Conservation (phyloP, 2,329 filamentous ascomycete genomes). For the Sclerotinia minor region DNA sequence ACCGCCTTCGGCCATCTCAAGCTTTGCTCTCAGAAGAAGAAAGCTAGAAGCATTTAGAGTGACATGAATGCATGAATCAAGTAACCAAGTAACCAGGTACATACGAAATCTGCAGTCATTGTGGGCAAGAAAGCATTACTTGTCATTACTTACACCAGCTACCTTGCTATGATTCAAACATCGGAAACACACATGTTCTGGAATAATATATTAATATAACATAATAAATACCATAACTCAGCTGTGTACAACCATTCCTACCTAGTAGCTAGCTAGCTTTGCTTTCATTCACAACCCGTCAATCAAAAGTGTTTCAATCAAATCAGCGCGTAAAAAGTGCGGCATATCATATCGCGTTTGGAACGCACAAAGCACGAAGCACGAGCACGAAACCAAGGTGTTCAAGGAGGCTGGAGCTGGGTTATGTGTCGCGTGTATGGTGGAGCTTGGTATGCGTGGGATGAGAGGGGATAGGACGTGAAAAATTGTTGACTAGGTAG, state of each 20-base stretch:
- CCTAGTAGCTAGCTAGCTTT: not conserved
- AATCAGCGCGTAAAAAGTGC: slow-evolving; percentile 1
- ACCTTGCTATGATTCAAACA: not conserved
- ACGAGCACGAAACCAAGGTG: not conserved
- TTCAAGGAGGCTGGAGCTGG: slow-evolving; percentile 1
- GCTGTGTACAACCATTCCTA: not conserved
- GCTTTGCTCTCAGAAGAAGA: not conserved
- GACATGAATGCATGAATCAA: slow-evolving; percentile 4
- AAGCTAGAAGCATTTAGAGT: not conserved
- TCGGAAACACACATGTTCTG: not conserved
- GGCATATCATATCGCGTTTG: not conserved
- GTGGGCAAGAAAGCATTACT: not conserved
- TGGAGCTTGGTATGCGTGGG: not conserved
- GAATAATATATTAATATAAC: not conserved
- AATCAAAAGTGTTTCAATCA: not conserved
- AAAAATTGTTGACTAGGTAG: slow-evolving; percentile 2
- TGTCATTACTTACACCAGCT: not conserved
- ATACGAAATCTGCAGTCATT: not conserved
- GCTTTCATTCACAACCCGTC: not conserved
- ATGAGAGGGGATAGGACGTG: not conserved
- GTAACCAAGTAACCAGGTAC: not conserved
- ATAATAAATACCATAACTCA: not conserved
- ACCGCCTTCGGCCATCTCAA: not conserved
- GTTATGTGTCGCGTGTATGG: slow-evolving; percentile 8
- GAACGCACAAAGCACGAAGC: slow-evolving; percentile 9